Percentiles rank a stretch among this genome's conserved stretches.
phyloP scores from a whole-genome alignment of 2,329 filamentous ascomycete genomes.

The Rutstroemia sp. region DNA sequence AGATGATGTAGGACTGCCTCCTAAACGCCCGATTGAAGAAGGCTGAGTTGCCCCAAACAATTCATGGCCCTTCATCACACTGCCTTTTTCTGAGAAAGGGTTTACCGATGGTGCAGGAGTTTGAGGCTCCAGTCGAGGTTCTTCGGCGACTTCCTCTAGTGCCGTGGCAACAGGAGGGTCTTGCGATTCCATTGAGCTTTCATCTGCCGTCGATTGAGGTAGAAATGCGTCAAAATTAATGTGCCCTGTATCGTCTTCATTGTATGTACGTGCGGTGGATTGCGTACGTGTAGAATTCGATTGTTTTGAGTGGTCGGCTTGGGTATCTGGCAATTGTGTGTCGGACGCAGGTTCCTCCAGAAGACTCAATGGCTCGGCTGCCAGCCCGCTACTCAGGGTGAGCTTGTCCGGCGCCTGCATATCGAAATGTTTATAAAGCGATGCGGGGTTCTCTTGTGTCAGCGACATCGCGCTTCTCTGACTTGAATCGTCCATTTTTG shows the following conservation, averaged over 20 bases:
- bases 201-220: conserved; percentile 1
- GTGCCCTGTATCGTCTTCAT: conserved; percentile 24
- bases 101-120: conserved; percentile 26
- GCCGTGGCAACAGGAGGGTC: conserved; percentile 12
- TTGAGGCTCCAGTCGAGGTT: conserved; percentile 18
- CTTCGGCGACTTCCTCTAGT: not conserved
- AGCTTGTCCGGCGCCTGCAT: conserved; percentile 4
- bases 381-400: not conserved
- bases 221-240: conserved; percentile 16
- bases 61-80: conserved; percentile 23
- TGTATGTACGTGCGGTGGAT: conserved; percentile 23
- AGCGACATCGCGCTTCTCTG: conserved; percentile 24
- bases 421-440: conserved; percentile 21
- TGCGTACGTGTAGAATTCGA: conserved; percentile 18
- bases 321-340: not conserved
- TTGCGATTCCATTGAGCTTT: conserved; percentile 14
- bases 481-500: conserved; percentile 8
- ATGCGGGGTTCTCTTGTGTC: conserved; percentile 26
- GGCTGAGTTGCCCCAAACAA: conserved; percentile 28
- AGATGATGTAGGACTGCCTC: conserved; percentile 23
- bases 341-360: not conserved
- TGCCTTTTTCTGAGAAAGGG: conserved; percentile 26
- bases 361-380: not conserved
- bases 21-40: conserved; percentile 21
- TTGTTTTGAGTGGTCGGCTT: conserved; percentile 2